Percentiles rank a stretch among this genome's conserved stretches.
Conservation (phyloP, 2,329 filamentous ascomycete genomes). For the Fusarium protoensiforme region DNA sequence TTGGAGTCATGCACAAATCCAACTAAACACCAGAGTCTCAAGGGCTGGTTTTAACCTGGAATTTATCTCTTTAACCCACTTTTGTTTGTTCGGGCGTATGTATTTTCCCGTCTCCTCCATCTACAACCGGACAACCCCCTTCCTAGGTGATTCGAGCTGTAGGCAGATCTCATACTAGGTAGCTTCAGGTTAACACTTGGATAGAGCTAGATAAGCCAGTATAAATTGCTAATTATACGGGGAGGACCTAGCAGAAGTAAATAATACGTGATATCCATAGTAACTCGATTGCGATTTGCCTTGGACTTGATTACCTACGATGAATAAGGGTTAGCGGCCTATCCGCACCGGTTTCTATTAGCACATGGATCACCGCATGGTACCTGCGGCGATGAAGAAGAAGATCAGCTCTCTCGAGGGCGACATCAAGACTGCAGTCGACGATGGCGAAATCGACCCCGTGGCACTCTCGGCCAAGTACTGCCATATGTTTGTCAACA, state of each 20-base stretch:
- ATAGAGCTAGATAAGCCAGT: too few relatives aligned
- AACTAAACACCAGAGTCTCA: not conserved
- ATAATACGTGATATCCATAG: too few relatives aligned
- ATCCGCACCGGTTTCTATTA: conserved; percentile 16
- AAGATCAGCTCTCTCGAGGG: conserved; percentile 32
- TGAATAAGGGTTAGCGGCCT: too few relatives aligned
- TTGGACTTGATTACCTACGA: too few relatives aligned
- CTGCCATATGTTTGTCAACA: conserved; percentile 45
- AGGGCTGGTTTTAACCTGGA: not conserved
- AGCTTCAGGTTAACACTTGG: too few relatives aligned
- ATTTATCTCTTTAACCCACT: not conserved
- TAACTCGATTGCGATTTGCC: too few relatives aligned
- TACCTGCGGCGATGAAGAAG: conserved; percentile 39
- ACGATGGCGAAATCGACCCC: conserved; percentile 26
- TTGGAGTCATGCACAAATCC: too few relatives aligned
- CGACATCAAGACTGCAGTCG: conserved; percentile 30
- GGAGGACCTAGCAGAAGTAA: too few relatives aligned
- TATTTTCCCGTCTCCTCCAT: not conserved
- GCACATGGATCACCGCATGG: not conserved
- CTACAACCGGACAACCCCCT: not conserved
- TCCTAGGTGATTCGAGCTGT: too few relatives aligned
- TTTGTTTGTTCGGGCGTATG: not conserved
- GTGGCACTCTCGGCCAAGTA: conserved; percentile 42
- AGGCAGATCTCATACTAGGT: too few relatives aligned
- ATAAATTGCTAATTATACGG: too few relatives aligned